Evolutionary conservation across 2,329 filamentous ascomycete genomes (phyloP), one percentile per base, ranked within the genome.

Genomic region (Fusarium sp.): DNA sequence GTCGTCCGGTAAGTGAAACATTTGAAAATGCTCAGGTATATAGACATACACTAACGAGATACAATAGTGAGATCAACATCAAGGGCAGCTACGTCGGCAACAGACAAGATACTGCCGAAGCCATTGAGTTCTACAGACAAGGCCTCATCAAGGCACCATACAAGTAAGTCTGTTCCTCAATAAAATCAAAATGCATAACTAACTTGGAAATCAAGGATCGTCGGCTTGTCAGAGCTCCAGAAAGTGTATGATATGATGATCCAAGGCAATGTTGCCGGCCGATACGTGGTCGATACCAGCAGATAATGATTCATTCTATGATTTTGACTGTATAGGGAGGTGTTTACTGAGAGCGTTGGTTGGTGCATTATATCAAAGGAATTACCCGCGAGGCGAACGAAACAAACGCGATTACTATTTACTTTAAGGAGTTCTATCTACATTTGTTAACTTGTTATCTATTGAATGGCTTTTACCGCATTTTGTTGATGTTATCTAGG

Each of bases 61-160:
- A 3, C 3, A 13, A 59, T 74, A 81, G 89, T 79, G 96, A 96
- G 92, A 89, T 97, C 82, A 90, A 81, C 70, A 97, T 97, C 83
- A 92, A 92, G 82, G 93, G 93, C 55, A 92, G 89, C 70, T 97
- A 97, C 75, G 94, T 97, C 63, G 94, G 94, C 51, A 97, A 96
- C 82, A 86, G 94, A 69, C 89, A 91, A 77, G 94, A 97, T 76
- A 90, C 89, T 1, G 87, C 89, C 49, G 94, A 97, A 82, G 94
- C 94, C 2, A 84, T 97, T 63, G 93, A 97, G 66, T 97, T 97
- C 82, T 97, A 89, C 83, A 82, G 86, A 58, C 86, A 91, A 20
- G 94, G 94, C 15, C 80, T 94, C 57, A 93, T 97, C 84, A 90
- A 94, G 78, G 88, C 89, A 7, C 94, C 94, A 3, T 94, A 86